phyloP scores from a whole-genome alignment of 345 rosid species.

The Turnera subulata region DNA sequence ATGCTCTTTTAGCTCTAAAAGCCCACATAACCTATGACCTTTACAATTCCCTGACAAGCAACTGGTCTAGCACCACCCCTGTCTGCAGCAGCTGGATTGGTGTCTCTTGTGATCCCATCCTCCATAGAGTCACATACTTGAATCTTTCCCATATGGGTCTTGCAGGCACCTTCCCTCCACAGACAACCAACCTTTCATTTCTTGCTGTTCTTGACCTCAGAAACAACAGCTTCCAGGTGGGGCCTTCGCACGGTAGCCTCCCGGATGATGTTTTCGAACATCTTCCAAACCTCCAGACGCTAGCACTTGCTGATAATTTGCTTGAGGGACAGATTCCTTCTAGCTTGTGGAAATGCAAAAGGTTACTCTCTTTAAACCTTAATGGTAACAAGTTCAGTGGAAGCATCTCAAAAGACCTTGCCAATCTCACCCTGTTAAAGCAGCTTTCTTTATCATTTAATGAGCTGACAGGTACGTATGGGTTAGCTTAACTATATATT shows the following conservation, averaged over 20 bases:
- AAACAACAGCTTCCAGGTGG: neutral
- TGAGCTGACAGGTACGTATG: neutral
- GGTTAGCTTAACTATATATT: too few relatives aligned
- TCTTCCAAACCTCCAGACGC: neutral
- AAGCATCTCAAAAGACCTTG: slow-evolving; percentile 11
- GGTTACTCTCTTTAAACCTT: neutral
- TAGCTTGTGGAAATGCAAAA: neutral
- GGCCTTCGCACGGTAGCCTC: slow-evolving; percentile 1
- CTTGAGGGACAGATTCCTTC: slow-evolving; percentile 6
- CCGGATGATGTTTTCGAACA: neutral
- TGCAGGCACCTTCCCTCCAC: neutral
- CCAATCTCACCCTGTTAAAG: slow-evolving; percentile 7
- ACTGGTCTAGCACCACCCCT: neutral
- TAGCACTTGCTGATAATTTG: slow-evolving; percentile 1
- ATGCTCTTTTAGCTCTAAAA: neutral
- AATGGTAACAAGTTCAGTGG: neutral
- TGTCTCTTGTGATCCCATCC: neutral
- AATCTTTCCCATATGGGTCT: neutral
- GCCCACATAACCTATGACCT: neutral
- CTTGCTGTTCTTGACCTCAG: neutral
- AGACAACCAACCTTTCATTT: neutral
- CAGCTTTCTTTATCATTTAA: neutral
- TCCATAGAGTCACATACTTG: neutral
- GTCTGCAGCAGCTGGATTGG: neutral
- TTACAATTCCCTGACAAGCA: neutral